phyloP scores from a whole-genome alignment of 2,329 filamentous ascomycete genomes.

The Ascochyta viciae-villosae region DNA sequence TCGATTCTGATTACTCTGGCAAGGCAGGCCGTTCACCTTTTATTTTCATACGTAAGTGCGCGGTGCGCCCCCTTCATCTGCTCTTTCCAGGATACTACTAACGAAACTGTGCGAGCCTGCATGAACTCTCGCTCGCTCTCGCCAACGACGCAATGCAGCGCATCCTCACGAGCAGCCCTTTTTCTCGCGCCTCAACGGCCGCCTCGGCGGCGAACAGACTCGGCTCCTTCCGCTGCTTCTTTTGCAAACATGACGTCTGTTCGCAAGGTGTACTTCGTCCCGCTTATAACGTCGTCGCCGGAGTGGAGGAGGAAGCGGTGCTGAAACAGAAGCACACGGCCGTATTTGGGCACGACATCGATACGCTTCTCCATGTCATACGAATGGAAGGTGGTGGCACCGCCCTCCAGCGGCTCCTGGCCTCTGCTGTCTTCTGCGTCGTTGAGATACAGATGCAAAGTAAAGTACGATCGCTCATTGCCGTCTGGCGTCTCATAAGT shows the following conservation, averaged over 20 bases:
- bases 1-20: constrained; percentile 94
- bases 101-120: constrained; percentile 24
- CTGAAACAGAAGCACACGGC: constrained; percentile 64
- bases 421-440: constrained; percentile 46
- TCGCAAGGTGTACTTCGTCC: constrained; percentile 63
- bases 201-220: background rate
- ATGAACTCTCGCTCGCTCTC: background rate
- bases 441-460: constrained; percentile 64
- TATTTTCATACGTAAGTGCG: constrained; percentile 59
- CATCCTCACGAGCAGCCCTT: background rate
- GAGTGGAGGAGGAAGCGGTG: constrained; percentile 60
- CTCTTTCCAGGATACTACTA: constrained; percentile 52
- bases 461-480: constrained; percentile 60
- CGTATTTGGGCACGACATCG: constrained; percentile 59
- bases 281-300: constrained; percentile 61
- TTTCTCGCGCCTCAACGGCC: background rate
- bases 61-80: background rate
- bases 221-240: constrained; percentile 25
- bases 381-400: constrained; percentile 61
- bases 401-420: constrained; percentile 55
- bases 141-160: background rate
- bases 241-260: constrained; percentile 63
- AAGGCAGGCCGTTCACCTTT: constrained; percentile 74
- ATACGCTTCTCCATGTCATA: constrained; percentile 41
- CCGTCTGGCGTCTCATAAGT: constrained; percentile 65